Conservation (phyloP, 192 early-diverging fungal genomes). For the Gaertneriomyces sp. region DNA sequence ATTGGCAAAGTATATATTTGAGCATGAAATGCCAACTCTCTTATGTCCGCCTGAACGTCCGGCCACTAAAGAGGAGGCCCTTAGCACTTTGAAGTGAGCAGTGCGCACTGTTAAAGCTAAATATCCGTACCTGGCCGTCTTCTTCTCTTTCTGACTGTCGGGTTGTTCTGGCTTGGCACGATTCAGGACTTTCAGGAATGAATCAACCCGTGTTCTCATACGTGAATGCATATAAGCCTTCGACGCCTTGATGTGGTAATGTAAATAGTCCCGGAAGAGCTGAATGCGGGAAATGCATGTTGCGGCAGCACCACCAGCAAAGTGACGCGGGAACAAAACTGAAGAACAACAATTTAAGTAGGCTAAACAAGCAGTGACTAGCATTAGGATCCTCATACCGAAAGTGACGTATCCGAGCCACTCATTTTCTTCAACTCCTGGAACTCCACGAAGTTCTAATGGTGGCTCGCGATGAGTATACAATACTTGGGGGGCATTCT, state of each 20-base stretch:
- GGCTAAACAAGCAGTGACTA: not conserved
- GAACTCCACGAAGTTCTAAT: constrained; percentile 81
- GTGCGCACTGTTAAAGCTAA: no score
- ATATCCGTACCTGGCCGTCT: constrained; percentile 38
- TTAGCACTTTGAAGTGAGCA: no score
- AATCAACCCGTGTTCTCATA: constrained; percentile 91
- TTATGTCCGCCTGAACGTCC: no score
- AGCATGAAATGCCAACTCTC: no score
- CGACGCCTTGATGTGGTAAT: constrained; percentile 99
- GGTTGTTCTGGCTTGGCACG: constrained; percentile 90
- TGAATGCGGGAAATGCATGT: constrained; percentile 94
- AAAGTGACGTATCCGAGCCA: constrained; percentile 94
- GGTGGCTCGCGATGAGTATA: constrained; percentile 92
- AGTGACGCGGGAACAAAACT: constrained; percentile 96
- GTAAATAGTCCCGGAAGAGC: constrained; percentile 96
- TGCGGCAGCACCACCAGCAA: constrained; percentile 65
- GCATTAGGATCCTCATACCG: constrained; percentile 46
- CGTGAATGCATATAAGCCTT: constrained; percentile 99
- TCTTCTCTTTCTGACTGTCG: constrained; percentile 48
- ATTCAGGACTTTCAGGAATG: constrained; percentile 97
- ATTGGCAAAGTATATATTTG: no score
- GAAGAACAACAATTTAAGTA: not conserved
- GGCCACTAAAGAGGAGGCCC: no score
- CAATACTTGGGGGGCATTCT: constrained; percentile 95
- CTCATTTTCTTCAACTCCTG: constrained; percentile 70